Base-by-base conservation (phyloP, 208 protist species). In the Naegleria lovaniensis region DNA sequence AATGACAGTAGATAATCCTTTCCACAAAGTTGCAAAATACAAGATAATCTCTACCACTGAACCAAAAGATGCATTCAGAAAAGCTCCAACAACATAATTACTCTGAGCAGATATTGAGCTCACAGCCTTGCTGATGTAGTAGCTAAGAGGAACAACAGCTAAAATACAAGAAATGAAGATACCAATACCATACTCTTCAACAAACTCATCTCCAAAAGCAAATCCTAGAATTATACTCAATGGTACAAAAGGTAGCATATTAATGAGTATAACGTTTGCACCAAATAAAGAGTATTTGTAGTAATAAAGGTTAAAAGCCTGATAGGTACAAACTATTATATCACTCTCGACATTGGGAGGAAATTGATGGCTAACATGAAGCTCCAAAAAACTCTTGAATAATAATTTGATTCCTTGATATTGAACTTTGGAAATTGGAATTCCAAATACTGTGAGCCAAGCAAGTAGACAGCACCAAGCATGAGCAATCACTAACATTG, bases 61-160 rank as follows among this genome's bases (percentile, higher is more conserved):
- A 39, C 94, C 94, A 86, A 95, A 95, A 90, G 89, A 94, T 43
- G 94, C 94, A 76, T 95, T 95, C 7, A 95, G 90, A 29, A 95
- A 40, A 39, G 94, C 94, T 85, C 94, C 94, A 25, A 95, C 93
- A 76, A 93, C 93, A 86, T 94, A 95, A 55, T 84, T 95, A 59
- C 89, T 95, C 84, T 95, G 94, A 33, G 93, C 94, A 0, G 92
- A 91, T 41, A 95, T 89, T 38, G 79, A 91, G 52, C 51, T 51
- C 6, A 92, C 58, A 51, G 91, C 91, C 86, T 55, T 89, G 19
- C 91, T 90, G 90, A 95, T 95, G 55, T 92, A 94, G 85, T 94
- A 95, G 3, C 94, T 93, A 19, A 94, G 41, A 16, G 94, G 94
- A 51, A 95, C 94, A 13, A 93, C 94, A 33, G 93, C 93, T 29